Conservation (phyloP, 2,329 filamentous ascomycete species). For the Zasmidium angulare region DNA sequence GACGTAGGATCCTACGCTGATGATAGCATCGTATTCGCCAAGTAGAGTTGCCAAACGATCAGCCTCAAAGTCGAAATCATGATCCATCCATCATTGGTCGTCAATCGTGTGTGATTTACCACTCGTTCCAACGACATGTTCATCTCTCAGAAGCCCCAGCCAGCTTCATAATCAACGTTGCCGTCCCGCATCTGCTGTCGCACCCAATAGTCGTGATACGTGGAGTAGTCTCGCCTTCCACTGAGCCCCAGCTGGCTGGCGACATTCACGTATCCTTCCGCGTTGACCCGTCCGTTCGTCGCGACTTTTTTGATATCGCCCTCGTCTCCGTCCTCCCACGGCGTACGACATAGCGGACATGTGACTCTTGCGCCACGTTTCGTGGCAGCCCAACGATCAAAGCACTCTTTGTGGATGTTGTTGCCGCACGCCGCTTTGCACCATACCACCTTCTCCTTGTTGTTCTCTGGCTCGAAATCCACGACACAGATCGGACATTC, state of each 20-base stretch:
- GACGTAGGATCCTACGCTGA: no score
- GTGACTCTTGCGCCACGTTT: slow-evolving; percentile 28
- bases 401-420: slow-evolving; percentile 60
- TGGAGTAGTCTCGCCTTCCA: slow-evolving; percentile 31
- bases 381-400: slow-evolving; percentile 51
- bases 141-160: neutral
- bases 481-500: slow-evolving; percentile 62
- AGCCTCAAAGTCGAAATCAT: neutral
- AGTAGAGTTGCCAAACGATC: no score
- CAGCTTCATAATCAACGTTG: neutral
- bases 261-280: slow-evolving; percentile 36
- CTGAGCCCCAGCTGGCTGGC: slow-evolving; percentile 32
- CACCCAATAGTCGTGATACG: slow-evolving; percentile 30
- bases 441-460: slow-evolving; percentile 52
- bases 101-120: neutral
- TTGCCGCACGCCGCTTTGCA: slow-evolving; percentile 63
- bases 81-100: neutral
- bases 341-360: slow-evolving; percentile 34
- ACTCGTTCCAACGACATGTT: neutral
- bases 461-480: slow-evolving; percentile 25
- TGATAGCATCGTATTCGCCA: no score
- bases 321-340: slow-evolving; percentile 26
- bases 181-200: neutral
- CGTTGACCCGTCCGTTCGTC: slow-evolving; percentile 23
- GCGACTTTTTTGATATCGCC: slow-evolving; percentile 25